These are phyloP conservation scores for Leptomonas pyrrhocoris DNA, from an alignment of 208 protist species.

Conservation along the genomic window DNA sequence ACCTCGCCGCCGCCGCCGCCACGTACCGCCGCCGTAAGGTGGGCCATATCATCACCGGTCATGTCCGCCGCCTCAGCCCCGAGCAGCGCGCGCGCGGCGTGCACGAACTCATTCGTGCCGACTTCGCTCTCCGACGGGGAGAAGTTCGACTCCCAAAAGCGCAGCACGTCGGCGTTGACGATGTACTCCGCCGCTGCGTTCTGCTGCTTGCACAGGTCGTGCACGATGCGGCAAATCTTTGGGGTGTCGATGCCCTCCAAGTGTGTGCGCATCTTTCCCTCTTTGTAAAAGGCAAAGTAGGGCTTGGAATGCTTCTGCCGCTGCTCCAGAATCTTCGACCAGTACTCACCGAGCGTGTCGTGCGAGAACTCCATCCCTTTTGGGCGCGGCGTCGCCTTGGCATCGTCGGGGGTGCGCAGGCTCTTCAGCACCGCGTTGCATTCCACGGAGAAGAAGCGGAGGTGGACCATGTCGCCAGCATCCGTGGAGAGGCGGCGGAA, in stretches of 20 bases:
- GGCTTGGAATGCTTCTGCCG: slow-evolving; percentile 83
- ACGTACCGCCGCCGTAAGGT: slow-evolving; percentile 44
- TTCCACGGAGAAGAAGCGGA: slow-evolving; percentile 89
- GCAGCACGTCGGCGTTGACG: slow-evolving; percentile 65
- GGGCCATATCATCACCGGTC: slow-evolving; percentile 27
- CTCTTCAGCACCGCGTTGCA: slow-evolving; percentile 83
- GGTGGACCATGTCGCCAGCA: slow-evolving; percentile 70
- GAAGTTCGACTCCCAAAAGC: slow-evolving; percentile 82
- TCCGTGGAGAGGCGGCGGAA: slow-evolving; percentile 86
- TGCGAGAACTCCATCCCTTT: slow-evolving; percentile 53
- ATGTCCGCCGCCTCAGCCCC: slow-evolving; percentile 15
- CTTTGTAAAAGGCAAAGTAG: slow-evolving; percentile 90
- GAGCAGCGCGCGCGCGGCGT: slow-evolving; percentile 32
- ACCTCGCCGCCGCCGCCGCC: slow-evolving; percentile 23
- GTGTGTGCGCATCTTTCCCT: slow-evolving; percentile 64
- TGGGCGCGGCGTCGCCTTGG: slow-evolving; percentile 19
- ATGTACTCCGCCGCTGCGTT: slow-evolving; percentile 79
- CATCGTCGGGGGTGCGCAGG: slow-evolving; percentile 47
- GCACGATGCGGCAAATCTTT: slow-evolving; percentile 77
- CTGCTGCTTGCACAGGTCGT: slow-evolving; percentile 71
- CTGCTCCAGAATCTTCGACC: slow-evolving; percentile 59
- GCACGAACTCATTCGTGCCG: slow-evolving; percentile 44
- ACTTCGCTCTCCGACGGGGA: slow-evolving; percentile 71
- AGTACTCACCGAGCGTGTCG: slow-evolving; percentile 72
- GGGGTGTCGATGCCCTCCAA: slow-evolving; percentile 90